These are phyloP conservation scores for Trapa incisa DNA, from an alignment of 345 rosid genomes.

Conservation along the genomic window DNA sequence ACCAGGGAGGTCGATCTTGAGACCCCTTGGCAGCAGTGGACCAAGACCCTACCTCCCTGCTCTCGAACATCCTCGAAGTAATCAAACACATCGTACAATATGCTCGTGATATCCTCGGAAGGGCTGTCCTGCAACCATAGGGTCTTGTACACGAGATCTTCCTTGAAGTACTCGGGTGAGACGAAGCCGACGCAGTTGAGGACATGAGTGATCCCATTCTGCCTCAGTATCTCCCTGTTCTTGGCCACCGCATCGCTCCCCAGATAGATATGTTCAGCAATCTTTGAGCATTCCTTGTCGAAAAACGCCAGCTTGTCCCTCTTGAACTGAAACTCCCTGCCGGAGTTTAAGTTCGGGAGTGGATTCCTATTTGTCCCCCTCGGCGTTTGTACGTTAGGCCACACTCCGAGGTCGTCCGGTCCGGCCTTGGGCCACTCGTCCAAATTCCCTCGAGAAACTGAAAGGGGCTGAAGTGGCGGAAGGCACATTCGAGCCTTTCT, in stretches of 20 bases:
- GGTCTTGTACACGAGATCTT: slow-evolving; percentile 60
- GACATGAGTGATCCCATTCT: slow-evolving; percentile 2
- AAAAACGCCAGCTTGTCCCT: slow-evolving; percentile 60
- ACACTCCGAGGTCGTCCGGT: slow-evolving; percentile 64
- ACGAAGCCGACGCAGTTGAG: slow-evolving; percentile 67
- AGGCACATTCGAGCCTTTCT: slow-evolving; percentile 37
- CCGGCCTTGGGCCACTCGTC: slow-evolving; percentile 73
- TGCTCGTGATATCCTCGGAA: slow-evolving; percentile 46
- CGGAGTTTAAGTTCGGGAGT: slow-evolving; percentile 6
- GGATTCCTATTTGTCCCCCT: slow-evolving; percentile 21
- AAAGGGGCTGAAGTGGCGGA: slow-evolving; percentile 55
- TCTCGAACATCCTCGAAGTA: slow-evolving; percentile 68
- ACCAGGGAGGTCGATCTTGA: slow-evolving; percentile 57
- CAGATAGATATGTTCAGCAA: slow-evolving; percentile 48
- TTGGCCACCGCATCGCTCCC: slow-evolving; percentile 72
- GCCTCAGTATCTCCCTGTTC: slow-evolving; percentile 43
- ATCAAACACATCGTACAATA: slow-evolving; percentile 31
- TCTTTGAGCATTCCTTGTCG: slow-evolving; percentile 61
- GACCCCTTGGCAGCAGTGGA: slow-evolving; percentile 65
- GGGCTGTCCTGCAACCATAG: slow-evolving; percentile 67
- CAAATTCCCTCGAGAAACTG: slow-evolving; percentile 32
- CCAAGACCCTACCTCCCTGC: slow-evolving; percentile 53
- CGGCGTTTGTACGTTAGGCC: slow-evolving; percentile 67
- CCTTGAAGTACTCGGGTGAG: slow-evolving; percentile 62
- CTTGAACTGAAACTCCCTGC: slow-evolving; percentile 43